These are phyloP conservation scores for Amylocystis lapponica DNA, from an alignment of 768 basidiomycete species.

Conservation along the genomic window DNA sequence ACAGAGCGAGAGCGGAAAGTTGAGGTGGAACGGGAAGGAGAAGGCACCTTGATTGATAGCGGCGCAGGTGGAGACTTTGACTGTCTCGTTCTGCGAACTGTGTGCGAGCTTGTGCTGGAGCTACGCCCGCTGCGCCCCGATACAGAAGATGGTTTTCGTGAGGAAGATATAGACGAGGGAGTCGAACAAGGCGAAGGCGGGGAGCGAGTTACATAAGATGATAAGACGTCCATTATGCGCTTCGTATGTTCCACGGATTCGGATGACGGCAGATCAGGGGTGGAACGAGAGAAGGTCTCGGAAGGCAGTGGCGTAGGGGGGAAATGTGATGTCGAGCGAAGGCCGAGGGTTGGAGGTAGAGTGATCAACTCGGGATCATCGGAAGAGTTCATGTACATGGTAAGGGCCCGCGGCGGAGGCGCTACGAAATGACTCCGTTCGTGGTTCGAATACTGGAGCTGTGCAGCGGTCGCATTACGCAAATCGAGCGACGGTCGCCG, in stretches of 20 bases:
- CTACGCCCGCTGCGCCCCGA: conserved; percentile 9
- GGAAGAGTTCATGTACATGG: conserved; percentile 62
- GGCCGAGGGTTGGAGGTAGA: conserved; percentile 67
- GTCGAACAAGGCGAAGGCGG: conserved; percentile 8
- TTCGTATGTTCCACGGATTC: not conserved
- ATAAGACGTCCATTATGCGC: conserved; percentile 20
- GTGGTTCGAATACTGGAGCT: conserved; percentile 47
- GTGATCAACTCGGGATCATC: conserved; percentile 47
- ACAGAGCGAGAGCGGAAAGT: conserved; percentile 20
- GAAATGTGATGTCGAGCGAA: conserved; percentile 31
- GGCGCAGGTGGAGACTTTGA: conserved; percentile 16
- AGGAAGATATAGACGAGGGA: conserved; percentile 7
- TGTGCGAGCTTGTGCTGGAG: conserved; percentile 10
- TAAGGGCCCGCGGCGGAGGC: conserved; percentile 69
- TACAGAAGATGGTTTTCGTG: conserved; percentile 6
- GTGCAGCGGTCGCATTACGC: conserved; percentile 24
- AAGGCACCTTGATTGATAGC: conserved; percentile 5
- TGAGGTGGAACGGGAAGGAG: conserved; percentile 7
- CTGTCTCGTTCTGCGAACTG: conserved; percentile 7
- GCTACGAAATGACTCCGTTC: conserved; percentile 52
- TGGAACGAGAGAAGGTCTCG: conserved; percentile 1
- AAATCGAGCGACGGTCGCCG: conserved; percentile 19
- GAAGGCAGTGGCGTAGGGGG: conserved; percentile 15
- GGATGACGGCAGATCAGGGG: not conserved
- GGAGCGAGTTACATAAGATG: conserved; percentile 15